Base-by-base conservation (phyloP, 1,139 yeast genomes). In the Geotrichum australiense region DNA sequence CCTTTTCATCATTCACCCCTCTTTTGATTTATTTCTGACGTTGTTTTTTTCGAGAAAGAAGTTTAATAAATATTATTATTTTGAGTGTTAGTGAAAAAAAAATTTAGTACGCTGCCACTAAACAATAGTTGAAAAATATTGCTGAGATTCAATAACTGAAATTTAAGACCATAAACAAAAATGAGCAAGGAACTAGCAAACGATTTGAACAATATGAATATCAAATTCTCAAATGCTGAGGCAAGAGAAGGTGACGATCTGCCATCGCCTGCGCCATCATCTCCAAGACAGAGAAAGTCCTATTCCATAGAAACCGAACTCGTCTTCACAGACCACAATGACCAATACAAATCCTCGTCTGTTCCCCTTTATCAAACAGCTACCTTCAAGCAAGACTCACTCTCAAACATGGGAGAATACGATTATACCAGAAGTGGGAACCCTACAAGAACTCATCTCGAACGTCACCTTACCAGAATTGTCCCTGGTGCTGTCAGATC, bases 361-460 rank as follows among this genome's bases (percentile, higher is more conserved):
- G 84, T 94, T 14, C 96, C 97, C 6, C 71, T 89, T 42, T 89
- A 89, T 64, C 94, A 85, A 61, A 77, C 94, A 1, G 95, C 97
- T 12, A 89, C 97, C 8, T 89, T 89, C 66, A 87, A 86, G 62
- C 93, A 85, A 61, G 76, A 73, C 34, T 79, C 86, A 5, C 68
- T 84, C 49, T 65, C 76, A 33, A 78, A 80, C 53, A 78, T 82
- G 82, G 91, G 93, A 4, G 82, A 79, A 56, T 87, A 82, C 61
- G 96, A 87, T 62, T 87, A 87, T 62, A 85, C 96, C 0, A 71
- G 96, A 55, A 80, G 93, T n/a, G 96, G 96, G 2, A 87, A 87
- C 62, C 96, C 96, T 23, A 85, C 96, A 1, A 71, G 96, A 62
- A 76, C 93, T 0, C 76, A 76, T 38, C 66, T 86, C 47, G 95